phyloP scores from a whole-genome alignment of 2,329 filamentous ascomycete species.

The Neoarthrinium moseri region DNA sequence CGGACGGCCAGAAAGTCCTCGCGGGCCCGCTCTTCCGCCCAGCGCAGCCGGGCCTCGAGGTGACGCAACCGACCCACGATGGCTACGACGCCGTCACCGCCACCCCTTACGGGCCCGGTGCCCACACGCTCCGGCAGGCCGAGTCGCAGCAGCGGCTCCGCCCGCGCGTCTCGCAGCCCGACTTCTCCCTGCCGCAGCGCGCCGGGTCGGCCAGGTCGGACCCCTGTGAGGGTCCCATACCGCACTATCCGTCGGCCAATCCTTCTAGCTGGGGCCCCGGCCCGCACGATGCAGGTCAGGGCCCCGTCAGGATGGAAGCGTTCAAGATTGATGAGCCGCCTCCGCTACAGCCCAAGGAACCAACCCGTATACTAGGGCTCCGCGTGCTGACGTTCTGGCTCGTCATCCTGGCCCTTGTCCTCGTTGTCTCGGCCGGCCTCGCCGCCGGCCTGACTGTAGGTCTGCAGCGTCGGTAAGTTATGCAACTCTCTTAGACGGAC shows the following conservation, averaged over 20 bases:
- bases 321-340: background rate
- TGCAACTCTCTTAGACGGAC: too few relatives aligned
- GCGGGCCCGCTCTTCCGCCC: background rate
- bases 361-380: background rate
- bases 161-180: background rate
- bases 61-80: background rate
- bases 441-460: background rate
- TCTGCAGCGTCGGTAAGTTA: background rate
- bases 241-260: background rate
- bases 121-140: background rate
- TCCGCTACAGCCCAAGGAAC: background rate
- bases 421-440: background rate
- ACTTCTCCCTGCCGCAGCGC: background rate
- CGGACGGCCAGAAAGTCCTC: background rate
- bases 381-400: background rate
- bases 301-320: background rate
- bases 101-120: background rate
- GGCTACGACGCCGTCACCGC: background rate
- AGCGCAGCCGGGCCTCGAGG: background rate
- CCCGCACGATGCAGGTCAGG: background rate
- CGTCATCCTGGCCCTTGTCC: background rate
- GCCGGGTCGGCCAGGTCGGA: background rate
- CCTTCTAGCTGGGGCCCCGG: background rate
- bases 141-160: background rate
- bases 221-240: background rate